Conservation (phyloP, 2,329 filamentous ascomycete species). For the Botrytis squamosa region DNA sequence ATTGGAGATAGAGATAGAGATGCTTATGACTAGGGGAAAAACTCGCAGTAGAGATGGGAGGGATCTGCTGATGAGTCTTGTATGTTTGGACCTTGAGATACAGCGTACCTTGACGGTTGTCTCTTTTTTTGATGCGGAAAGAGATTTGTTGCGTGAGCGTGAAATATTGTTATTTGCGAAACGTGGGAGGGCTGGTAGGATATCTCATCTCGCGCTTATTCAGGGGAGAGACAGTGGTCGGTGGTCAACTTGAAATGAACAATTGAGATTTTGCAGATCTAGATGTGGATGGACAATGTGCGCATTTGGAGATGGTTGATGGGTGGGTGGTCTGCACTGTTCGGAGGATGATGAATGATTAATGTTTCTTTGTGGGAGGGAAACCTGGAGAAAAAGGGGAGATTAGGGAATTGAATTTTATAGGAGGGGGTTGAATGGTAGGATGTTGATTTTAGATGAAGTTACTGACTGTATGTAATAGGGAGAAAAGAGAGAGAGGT, state of each 20-base stretch:
- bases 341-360: not conserved
- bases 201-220: no score
- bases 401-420: fast-evolving
- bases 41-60: no score
- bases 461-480: not conserved
- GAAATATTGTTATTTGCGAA: not conserved
- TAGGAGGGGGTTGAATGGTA: not conserved
- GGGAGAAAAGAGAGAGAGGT: not conserved
- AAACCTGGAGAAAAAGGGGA: no score
- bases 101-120: not conserved
- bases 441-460: fast-evolving
- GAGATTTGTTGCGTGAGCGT: no score
- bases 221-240: not conserved
- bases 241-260: not conserved
- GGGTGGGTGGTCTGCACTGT: no score
- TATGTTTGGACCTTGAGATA: not conserved
- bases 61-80: not conserved
- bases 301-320: no score
- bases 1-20: no score
- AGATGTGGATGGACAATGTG: no score
- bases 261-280: not conserved
- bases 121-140: not conserved
- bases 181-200: not conserved
- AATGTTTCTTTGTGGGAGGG: not conserved
- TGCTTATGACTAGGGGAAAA: no score